Conservation (phyloP, 768 basidiomycete genomes). For the Clitopilus hobsonii region DNA sequence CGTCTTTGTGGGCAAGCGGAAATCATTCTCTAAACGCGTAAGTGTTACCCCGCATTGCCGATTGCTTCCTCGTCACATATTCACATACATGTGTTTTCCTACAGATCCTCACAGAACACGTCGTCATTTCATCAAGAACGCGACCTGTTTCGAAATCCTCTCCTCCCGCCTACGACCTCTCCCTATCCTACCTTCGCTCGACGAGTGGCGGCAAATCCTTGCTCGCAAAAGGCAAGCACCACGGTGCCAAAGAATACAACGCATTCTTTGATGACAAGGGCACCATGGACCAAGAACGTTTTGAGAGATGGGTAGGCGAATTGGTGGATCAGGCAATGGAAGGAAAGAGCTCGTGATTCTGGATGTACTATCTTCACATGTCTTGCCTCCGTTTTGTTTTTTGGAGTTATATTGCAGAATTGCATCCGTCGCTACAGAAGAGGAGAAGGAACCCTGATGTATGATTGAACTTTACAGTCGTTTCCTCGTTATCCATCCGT, state of each 20-base stretch:
- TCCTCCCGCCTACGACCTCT: constrained; percentile 65
- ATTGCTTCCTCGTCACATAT: constrained; percentile 17
- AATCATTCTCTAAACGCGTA: constrained; percentile 84
- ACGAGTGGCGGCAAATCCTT: constrained; percentile 84
- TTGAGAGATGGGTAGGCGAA: constrained; percentile 76
- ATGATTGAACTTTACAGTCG: too few relatives aligned
- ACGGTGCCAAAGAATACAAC: constrained; percentile 53
- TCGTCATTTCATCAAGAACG: constrained; percentile 73
- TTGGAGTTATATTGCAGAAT: background rate
- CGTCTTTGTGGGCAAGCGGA: constrained; percentile 86
- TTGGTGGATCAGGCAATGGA: constrained; percentile 73
- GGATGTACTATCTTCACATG: background rate
- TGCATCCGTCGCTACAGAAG: background rate
- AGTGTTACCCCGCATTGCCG: constrained; percentile 17
- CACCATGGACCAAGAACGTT: constrained; percentile 66
- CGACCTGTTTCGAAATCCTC: constrained; percentile 45
- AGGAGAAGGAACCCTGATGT: background rate
- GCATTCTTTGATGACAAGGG: constrained; percentile 82
- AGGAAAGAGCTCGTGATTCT: constrained; percentile 43
- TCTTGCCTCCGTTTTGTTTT: background rate
- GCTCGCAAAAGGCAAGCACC: constrained; percentile 63
- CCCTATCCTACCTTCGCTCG: constrained; percentile 69
- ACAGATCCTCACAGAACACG: constrained; percentile 87
- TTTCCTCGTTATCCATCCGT: background rate
- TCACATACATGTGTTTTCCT: constrained; percentile 28